Conservation (phyloP, 2,329 filamentous ascomycete genomes). For the Cladosporium sp. region DNA sequence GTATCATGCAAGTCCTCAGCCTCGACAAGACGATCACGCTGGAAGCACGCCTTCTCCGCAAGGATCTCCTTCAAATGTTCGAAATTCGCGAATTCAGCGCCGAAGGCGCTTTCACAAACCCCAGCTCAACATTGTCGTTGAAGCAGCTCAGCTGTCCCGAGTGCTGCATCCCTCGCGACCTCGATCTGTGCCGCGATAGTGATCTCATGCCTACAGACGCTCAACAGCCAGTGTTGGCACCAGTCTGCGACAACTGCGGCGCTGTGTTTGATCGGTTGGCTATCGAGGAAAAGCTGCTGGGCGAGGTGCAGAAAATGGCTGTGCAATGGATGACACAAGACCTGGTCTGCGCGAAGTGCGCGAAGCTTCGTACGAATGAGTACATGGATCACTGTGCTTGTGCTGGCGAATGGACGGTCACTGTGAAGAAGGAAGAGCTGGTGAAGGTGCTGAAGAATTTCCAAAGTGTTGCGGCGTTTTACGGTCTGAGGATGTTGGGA, state of each 20-base stretch:
- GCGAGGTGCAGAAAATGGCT: slow-evolving; percentile 67
- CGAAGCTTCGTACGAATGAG: slow-evolving; percentile 70
- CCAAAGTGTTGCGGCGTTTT: slow-evolving; percentile 70
- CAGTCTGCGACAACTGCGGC: slow-evolving; percentile 67
- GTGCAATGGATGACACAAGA: slow-evolving; percentile 87
- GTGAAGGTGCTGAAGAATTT: slow-evolving; percentile 64
- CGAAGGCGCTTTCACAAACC: slow-evolving; percentile 84
- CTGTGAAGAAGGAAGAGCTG: slow-evolving; percentile 63
- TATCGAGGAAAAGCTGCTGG: slow-evolving; percentile 80
- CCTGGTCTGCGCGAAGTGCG: slow-evolving; percentile 73
- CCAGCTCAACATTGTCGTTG: slow-evolving; percentile 69
- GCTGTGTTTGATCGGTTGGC: slow-evolving; percentile 71
- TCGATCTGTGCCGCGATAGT: slow-evolving; percentile 89
- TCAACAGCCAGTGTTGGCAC: slow-evolving; percentile 17
- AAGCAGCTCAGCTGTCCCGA: slow-evolving; percentile 78
- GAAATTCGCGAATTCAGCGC: slow-evolving; percentile 91
- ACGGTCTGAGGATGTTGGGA: slow-evolving; percentile 76
- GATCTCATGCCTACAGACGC: slow-evolving; percentile 59
- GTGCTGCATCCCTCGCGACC: slow-evolving; percentile 82
- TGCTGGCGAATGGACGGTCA: slow-evolving; percentile 77
- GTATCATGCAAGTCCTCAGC: slow-evolving; percentile 84
- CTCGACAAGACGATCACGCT: slow-evolving; percentile 87
- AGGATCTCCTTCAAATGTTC: slow-evolving; percentile 84
- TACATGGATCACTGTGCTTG: slow-evolving; percentile 97
- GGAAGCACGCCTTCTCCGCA: slow-evolving; percentile 81